Conservation (phyloP, 306 rosid genomes). For the Gillenia trifoliata region DNA sequence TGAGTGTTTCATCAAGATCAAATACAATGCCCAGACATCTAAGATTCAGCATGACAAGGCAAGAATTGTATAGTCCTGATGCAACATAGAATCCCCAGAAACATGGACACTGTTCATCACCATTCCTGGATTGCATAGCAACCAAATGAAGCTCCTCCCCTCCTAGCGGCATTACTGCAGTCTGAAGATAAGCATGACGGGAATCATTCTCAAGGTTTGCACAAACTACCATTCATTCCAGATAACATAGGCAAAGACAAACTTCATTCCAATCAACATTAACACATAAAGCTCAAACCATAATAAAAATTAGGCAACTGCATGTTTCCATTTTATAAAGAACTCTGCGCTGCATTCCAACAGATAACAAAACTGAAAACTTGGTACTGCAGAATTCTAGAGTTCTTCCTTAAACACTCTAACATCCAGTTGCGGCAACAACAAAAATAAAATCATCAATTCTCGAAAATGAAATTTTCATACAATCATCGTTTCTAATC, state of each 20-base stretch:
- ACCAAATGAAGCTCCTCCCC: slow-evolving; percentile 94
- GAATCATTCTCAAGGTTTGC: slow-evolving; percentile 15
- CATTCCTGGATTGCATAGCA: slow-evolving; percentile 75
- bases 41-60: slow-evolving; percentile 88
- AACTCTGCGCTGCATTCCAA: not conserved
- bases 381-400: not conserved
- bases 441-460: not conserved
- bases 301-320: not conserved
- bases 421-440: not conserved
- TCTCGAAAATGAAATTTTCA: not conserved
- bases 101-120: slow-evolving; percentile 56
- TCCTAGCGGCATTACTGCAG: slow-evolving; percentile 70
- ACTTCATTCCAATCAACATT: not conserved
- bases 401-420: not conserved
- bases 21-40: slow-evolving; percentile 98
- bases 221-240: slow-evolving; percentile 6
- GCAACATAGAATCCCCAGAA: slow-evolving; percentile 91
- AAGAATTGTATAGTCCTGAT: slow-evolving; percentile 74
- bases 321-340: not conserved
- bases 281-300: not conserved
- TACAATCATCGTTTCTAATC: not conserved
- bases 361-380: not conserved
- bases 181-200: slow-evolving; percentile 43
- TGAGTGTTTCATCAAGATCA: slow-evolving; percentile 97
- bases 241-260: not conserved